A percentile compares a stretch with the other conserved stretches of the same genome.
Evolutionary conservation across 176 grass and related monocot species (phyloP).

Genomic region (Oryza meridionalis): DNA sequence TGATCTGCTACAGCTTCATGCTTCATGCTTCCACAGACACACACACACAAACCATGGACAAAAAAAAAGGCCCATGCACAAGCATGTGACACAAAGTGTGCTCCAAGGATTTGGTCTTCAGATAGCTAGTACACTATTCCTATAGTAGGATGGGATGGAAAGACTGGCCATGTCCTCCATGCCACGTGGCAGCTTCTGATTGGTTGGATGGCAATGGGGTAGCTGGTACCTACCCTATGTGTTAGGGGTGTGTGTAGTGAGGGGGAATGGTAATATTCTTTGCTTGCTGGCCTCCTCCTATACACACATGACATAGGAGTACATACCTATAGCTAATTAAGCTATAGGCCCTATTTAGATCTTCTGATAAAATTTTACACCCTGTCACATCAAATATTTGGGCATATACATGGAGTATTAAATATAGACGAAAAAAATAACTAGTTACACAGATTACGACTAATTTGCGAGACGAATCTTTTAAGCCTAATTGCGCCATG

Average conservation of each 20-base stretch:
- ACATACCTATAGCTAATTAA: neutral
- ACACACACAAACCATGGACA: neutral
- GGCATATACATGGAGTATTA: too few species aligned
- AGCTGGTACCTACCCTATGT: neutral
- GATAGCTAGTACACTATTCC: neutral
- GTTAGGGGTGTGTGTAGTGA: too few species aligned
- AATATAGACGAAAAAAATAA: too few species aligned
- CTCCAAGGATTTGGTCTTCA: constrained; percentile 31
- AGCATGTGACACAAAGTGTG: constrained; percentile 47
- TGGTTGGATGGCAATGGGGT: constrained; percentile 1
- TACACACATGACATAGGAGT: neutral
- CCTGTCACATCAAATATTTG: too few species aligned
- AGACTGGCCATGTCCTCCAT: constrained; percentile 30
- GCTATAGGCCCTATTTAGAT: neutral
- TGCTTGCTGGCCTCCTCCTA: constrained; percentile 53
- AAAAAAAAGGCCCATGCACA: constrained; percentile 26
- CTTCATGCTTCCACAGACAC: neutral
- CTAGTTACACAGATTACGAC: too few species aligned
- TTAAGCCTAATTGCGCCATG: too few species aligned
- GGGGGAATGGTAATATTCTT: constrained; percentile 56
- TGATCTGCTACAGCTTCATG: constrained; percentile 16
- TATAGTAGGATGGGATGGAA: constrained; percentile 17
- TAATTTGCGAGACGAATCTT: too few species aligned
- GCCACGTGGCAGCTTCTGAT: neutral
- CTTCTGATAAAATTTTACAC: too few species aligned